These are phyloP conservation scores for Somion occarium DNA, from an alignment of 1,284 basidiomycete genomes.

Conservation along the genomic window DNA sequence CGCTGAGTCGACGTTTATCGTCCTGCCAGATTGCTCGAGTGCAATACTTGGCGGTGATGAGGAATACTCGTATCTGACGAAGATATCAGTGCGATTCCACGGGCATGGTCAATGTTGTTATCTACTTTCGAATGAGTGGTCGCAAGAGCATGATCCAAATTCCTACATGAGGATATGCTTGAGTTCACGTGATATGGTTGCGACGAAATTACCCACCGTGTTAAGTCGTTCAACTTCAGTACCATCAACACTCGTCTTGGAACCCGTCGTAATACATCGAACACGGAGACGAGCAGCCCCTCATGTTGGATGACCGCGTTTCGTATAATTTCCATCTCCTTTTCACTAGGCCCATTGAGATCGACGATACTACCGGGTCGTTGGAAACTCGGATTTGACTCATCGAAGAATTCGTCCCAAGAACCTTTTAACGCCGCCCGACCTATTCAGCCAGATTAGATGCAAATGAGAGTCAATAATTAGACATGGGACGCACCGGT, in stretches of 20 bases:
- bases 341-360: constrained; percentile 58
- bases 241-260: constrained; percentile 88
- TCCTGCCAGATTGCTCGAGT: constrained; percentile 80
- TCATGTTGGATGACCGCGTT: constrained; percentile 77
- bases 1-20: constrained; percentile 54
- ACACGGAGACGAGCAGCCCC: constrained; percentile 77
- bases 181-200: constrained; percentile 2
- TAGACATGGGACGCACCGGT: constrained; percentile 40
- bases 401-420: constrained; percentile 37
- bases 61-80: constrained; percentile 73
- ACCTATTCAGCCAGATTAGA: constrained; percentile 25
- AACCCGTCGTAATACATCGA: constrained; percentile 79
- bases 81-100: neutral
- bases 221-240: constrained; percentile 81
- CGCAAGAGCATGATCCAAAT: constrained; percentile 64
- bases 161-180: constrained; percentile 33
- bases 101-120: constrained; percentile 13
- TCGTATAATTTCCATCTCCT: constrained; percentile 75
- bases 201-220: constrained; percentile 41
- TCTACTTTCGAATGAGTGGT: constrained; percentile 70
- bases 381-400: constrained; percentile 31
- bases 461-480: neutral
- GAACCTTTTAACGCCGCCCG: constrained; percentile 60
- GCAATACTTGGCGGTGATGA: constrained; percentile 92
- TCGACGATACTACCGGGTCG: constrained; percentile 76